A percentile compares a stretch with the other conserved stretches of the same genome.
Conservation (phyloP, 257 asterid species). For the Solanum chiquidenum region DNA sequence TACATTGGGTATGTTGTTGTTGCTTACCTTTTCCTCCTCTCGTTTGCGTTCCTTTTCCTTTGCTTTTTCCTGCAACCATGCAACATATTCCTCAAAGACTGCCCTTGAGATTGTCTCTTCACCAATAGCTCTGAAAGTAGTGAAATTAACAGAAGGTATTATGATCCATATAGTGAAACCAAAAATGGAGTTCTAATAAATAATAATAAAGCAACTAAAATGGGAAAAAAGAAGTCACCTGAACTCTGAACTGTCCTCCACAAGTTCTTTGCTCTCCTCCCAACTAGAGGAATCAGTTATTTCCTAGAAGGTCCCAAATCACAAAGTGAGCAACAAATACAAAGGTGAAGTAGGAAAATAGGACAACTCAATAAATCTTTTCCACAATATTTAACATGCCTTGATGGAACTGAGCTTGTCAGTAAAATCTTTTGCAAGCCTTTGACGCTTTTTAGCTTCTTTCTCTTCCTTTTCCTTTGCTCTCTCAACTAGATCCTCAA, state of each 20-base stretch:
- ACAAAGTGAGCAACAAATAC: not conserved
- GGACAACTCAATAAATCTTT: not conserved
- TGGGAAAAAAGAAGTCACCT: slow-evolving; percentile 34
- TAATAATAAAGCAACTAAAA: not conserved
- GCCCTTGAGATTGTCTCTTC: slow-evolving; percentile 69
- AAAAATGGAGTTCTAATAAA: not conserved
- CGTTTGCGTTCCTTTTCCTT: slow-evolving; percentile 92
- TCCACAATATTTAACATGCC: slow-evolving; percentile 33
- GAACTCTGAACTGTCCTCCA: slow-evolving; percentile 83
- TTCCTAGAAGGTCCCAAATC: slow-evolving; percentile 34
- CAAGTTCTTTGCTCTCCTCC: slow-evolving; percentile 76
- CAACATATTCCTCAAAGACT: slow-evolving; percentile 65
- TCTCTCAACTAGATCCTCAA: slow-evolving; percentile 77
- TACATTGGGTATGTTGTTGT: not conserved
- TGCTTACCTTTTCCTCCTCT: slow-evolving; percentile 81
- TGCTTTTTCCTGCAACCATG: slow-evolving; percentile 70
- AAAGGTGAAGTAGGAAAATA: not conserved
- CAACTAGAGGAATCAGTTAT: slow-evolving; percentile 60
- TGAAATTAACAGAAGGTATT: not conserved
- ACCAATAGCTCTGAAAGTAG: slow-evolving; percentile 59
- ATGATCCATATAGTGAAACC: slow-evolving; percentile 5
- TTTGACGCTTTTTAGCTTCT: slow-evolving; percentile 84
- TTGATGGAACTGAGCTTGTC: slow-evolving; percentile 61
- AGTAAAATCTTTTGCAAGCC: slow-evolving; percentile 72
- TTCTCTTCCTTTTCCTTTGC: slow-evolving; percentile 97